These are phyloP conservation scores for Schizopora paradoxa DNA, from an alignment of 1,284 basidiomycete genomes.

Conservation along the genomic window DNA sequence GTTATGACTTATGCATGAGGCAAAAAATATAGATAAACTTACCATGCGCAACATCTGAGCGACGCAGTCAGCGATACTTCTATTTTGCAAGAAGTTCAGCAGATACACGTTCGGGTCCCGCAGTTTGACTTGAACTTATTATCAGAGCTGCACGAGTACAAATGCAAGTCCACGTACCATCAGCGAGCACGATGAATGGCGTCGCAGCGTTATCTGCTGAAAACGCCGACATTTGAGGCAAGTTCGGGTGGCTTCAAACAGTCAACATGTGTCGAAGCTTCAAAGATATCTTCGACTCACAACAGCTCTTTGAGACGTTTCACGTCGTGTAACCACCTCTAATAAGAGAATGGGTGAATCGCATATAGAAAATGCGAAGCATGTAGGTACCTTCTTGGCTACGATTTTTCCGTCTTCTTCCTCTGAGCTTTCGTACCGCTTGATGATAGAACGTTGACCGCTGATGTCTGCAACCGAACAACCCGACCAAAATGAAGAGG, in stretches of 20 bases:
- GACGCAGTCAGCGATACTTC: slow-evolving; percentile 7
- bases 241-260: slow-evolving; percentile 41
- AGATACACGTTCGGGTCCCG: slow-evolving; percentile 7
- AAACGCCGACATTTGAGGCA: slow-evolving; percentile 50
- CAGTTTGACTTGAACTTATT: slow-evolving; percentile 7
- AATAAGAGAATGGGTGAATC: background rate
- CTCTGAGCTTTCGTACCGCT: slow-evolving; percentile 38
- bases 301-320: slow-evolving; percentile 45
- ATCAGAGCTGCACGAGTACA: background rate
- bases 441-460: slow-evolving; percentile 36
- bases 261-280: slow-evolving; percentile 2
- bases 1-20: background rate
- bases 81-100: slow-evolving; percentile 1
- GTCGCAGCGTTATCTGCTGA: slow-evolving; percentile 41
- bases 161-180: slow-evolving; percentile 29
- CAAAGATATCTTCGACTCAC: slow-evolving; percentile 27
- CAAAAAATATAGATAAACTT: background rate
- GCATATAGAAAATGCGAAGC: no score
- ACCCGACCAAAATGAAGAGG: slow-evolving; percentile 44
- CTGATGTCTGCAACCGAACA: slow-evolving; percentile 35
- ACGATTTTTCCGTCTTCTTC: slow-evolving; percentile 22
- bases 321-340: slow-evolving; percentile 48
- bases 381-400: background rate
- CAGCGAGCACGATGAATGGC: slow-evolving; percentile 47
- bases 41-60: slow-evolving; percentile 7